Evolutionary conservation across 805 yeast genomes (phyloP).

Genomic region (Lachancea sp.): DNA sequence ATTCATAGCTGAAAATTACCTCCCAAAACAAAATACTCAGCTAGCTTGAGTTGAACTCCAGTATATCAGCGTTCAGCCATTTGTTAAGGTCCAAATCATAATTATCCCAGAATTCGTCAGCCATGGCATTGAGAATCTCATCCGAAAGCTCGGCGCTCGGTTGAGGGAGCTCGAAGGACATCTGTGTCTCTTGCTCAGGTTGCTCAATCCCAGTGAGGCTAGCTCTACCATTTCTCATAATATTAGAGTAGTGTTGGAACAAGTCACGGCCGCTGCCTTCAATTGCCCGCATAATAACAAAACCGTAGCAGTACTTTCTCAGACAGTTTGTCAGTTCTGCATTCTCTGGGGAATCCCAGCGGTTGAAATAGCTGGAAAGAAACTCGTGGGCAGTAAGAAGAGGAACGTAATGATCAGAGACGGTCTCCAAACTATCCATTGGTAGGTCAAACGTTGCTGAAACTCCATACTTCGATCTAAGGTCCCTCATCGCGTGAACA

Average conservation of each 20-base stretch:
- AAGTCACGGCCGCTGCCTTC: conserved; percentile 3
- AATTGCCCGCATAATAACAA: conserved; percentile 3
- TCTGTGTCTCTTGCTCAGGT: not conserved
- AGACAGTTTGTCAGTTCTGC: conserved; percentile 2
- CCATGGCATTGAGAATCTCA: conserved; percentile 3
- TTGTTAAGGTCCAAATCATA: conserved; percentile 1
- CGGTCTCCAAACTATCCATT: conserved; percentile 2
- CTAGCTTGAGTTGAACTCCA: not conserved
- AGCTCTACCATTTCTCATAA: not conserved
- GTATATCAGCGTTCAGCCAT: not conserved
- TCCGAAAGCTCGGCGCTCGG: not conserved
- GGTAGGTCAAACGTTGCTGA: conserved; percentile 5
- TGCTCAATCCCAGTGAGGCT: not conserved
- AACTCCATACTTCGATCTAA: not conserved
- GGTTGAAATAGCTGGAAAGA: not conserved
- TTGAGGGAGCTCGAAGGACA: not conserved
- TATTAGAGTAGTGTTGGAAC: conserved; percentile 1
- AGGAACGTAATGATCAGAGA: conserved; percentile 5
- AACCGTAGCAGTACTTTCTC: conserved; percentile 1
- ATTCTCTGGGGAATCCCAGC: conserved; percentile 3
- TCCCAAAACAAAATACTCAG: no score
- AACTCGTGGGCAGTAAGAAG: not conserved
- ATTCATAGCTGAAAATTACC: not conserved
- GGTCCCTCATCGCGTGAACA: not conserved
- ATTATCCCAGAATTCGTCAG: conserved; percentile 9